Conservation (phyloP, 2,329 filamentous ascomycete genomes). For the Trichoderma pleuroti region DNA sequence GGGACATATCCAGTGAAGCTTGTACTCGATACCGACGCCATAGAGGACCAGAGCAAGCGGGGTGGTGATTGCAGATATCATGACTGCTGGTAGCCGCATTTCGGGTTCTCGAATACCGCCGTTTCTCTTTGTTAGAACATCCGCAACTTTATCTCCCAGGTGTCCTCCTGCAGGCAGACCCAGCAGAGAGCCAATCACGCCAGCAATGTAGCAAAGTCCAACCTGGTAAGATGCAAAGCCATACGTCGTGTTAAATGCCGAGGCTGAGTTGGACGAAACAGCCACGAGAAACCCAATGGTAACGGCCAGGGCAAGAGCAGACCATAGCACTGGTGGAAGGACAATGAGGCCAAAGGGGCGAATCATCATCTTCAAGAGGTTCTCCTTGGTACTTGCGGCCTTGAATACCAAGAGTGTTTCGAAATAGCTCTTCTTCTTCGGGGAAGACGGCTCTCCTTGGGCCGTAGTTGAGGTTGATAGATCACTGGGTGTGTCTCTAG, state of each 20-base stretch:
- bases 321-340: conserved; percentile 54
- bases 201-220: conserved; percentile 50
- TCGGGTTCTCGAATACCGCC: conserved; percentile 56
- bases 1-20: conserved; percentile 53
- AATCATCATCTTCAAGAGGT: conserved; percentile 44
- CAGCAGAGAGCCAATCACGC: conserved; percentile 45
- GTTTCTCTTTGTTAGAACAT: conserved; percentile 49
- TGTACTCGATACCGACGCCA: conserved; percentile 45
- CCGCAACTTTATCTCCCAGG: conserved; percentile 46
- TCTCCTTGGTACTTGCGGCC: conserved; percentile 43
- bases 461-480: conserved; percentile 16
- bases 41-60: conserved; percentile 45
- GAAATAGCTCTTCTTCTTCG: conserved; percentile 30
- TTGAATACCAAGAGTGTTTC: conserved; percentile 40
- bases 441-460: not conserved
- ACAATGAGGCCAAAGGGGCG: conserved; percentile 49
- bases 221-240: conserved; percentile 44
- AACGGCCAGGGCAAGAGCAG: conserved; percentile 50
- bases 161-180: conserved; percentile 50
- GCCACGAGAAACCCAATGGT: conserved; percentile 55
- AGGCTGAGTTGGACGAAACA: conserved; percentile 50
- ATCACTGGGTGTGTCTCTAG: conserved; percentile 4
- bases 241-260: conserved; percentile 42
- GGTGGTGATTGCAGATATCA: conserved; percentile 49
- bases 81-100: conserved; percentile 55